Evolutionary conservation across 2,329 filamentous ascomycete genomes (phyloP).

Genomic region (Coniella lustricola): DNA sequence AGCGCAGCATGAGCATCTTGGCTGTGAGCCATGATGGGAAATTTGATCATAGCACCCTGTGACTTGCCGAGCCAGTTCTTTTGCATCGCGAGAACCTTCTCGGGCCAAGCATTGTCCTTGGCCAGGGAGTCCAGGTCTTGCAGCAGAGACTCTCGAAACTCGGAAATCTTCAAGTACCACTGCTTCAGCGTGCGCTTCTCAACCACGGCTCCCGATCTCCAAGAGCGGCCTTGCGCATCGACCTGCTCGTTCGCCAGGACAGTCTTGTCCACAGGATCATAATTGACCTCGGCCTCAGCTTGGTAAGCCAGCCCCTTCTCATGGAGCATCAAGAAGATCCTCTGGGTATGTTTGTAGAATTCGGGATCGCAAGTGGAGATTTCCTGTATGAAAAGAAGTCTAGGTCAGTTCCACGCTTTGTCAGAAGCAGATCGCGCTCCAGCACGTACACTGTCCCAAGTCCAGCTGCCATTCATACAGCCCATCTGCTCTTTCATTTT

Average conservation of each 20-base stretch:
- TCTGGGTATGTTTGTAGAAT: slow-evolving; percentile 87
- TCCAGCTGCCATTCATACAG: slow-evolving; percentile 73
- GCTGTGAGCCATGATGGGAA: slow-evolving; percentile 47
- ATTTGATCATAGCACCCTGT: slow-evolving; percentile 63
- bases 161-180: slow-evolving; percentile 84
- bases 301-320: slow-evolving; percentile 74
- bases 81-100: slow-evolving; percentile 76
- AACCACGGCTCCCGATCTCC: slow-evolving; percentile 80
- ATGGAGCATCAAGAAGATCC: slow-evolving; percentile 72
- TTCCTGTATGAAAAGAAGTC: slow-evolving; percentile 47
- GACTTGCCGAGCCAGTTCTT: slow-evolving; percentile 84
- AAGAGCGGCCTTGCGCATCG: slow-evolving; percentile 76
- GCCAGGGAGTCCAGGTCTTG: slow-evolving; percentile 62
- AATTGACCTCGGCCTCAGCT: slow-evolving; percentile 78
- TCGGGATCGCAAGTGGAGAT: slow-evolving; percentile 74
- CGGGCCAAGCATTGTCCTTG: slow-evolving; percentile 65
- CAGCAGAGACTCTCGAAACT: slow-evolving; percentile 66
- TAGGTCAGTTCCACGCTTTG: slow-evolving; percentile 5
- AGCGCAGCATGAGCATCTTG: slow-evolving; percentile 41
- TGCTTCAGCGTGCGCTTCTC: slow-evolving; percentile 74
- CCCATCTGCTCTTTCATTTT: slow-evolving; percentile 79
- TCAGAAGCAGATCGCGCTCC: not conserved
- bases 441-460: slow-evolving; percentile 68
- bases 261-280: slow-evolving; percentile 82
- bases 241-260: slow-evolving; percentile 91